phyloP scores from a whole-genome alignment of 164 flowering plant species.

The Amborella trichopoda region DNA sequence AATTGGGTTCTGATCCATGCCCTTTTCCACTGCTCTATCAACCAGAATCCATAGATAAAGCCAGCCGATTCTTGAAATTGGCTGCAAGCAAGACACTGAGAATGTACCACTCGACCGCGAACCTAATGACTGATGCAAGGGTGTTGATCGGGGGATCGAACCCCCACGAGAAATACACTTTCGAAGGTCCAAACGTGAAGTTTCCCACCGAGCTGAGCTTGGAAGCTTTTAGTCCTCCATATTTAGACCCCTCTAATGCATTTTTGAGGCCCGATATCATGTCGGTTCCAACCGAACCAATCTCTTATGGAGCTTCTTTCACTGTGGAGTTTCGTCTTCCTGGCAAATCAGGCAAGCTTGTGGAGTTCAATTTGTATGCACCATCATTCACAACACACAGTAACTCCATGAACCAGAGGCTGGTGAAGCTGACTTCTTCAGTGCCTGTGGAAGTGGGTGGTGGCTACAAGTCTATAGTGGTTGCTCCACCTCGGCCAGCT shows the following conservation, averaged over 20 bases:
- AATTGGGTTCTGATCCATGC: slow-evolving; percentile 26
- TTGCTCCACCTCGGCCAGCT: slow-evolving; percentile 18
- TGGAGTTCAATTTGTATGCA: slow-evolving; percentile 25
- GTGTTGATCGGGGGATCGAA: slow-evolving; percentile 48
- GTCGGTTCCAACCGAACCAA: slow-evolving; percentile 13
- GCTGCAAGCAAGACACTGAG: slow-evolving; percentile 25
- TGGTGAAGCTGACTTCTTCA: slow-evolving; percentile 12
- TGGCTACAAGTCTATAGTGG: no score
- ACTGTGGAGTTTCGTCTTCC: slow-evolving; percentile 15
- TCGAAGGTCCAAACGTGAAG: slow-evolving; percentile 18
- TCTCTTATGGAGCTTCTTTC: slow-evolving; percentile 15
- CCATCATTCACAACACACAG: slow-evolving; percentile 43
- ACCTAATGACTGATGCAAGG: slow-evolving; percentile 37
- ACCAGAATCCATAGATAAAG: slow-evolving; percentile 14
- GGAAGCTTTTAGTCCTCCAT: slow-evolving; percentile 37
- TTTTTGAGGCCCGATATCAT: slow-evolving; percentile 20
- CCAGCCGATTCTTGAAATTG: slow-evolving; percentile 22
- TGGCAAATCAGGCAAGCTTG: slow-evolving; percentile 1
- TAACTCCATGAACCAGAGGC: slow-evolving; percentile 38
- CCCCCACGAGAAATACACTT: slow-evolving; percentile 24
- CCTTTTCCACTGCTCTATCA: slow-evolving; percentile 27
- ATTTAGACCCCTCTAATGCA: slow-evolving; percentile 15
- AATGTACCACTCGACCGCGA: slow-evolving; percentile 41
- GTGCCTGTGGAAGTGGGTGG: not conserved
- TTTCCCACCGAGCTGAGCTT: slow-evolving; percentile 42